Percentiles rank a stretch among this genome's conserved stretches.
Evolutionary conservation across 768 basidiomycete species (phyloP).

Genomic region (Mycena pura): DNA sequence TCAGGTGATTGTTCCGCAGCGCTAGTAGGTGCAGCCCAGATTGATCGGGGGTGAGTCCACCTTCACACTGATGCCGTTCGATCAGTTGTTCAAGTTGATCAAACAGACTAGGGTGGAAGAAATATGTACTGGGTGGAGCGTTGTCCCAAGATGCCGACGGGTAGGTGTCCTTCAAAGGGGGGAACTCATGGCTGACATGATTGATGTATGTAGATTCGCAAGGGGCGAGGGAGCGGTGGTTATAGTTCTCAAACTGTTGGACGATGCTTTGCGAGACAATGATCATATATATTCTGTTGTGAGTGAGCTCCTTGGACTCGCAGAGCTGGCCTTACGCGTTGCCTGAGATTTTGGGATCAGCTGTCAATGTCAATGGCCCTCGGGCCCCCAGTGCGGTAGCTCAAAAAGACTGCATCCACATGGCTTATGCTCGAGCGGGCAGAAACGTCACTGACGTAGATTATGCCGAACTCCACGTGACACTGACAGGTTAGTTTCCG

Average conservation of each 20-base stretch:
- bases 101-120: too few species aligned
- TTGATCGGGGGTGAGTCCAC: too few species aligned
- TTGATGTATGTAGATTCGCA: slow-evolving; percentile 17
- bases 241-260: slow-evolving; percentile 32
- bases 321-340: too few species aligned
- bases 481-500: slow-evolving; percentile 40
- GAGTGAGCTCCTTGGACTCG: too few species aligned
- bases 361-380: slow-evolving; percentile 37
- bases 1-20: slow-evolving; percentile 45
- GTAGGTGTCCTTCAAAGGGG: too few species aligned
- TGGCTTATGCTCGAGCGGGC: slow-evolving; percentile 32
- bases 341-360: slow-evolving; percentile 37
- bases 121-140: too few species aligned
- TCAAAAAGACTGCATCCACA: slow-evolving; percentile 37
- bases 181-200: too few species aligned
- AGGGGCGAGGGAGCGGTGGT: slow-evolving; percentile 26
- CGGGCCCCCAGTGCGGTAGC: slow-evolving; percentile 35
- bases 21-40: slow-evolving; percentile 41
- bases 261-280: slow-evolving; percentile 35
- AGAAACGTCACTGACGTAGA: slow-evolving; percentile 37
- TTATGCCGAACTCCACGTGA: slow-evolving; percentile 48
- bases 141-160: too few species aligned
- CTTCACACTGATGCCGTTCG: too few species aligned
- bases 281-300: slow-evolving; percentile 38
- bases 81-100: too few species aligned